Base-by-base conservation (phyloP, 805 yeast species). In the Wickerhamiella brachini region DNA sequence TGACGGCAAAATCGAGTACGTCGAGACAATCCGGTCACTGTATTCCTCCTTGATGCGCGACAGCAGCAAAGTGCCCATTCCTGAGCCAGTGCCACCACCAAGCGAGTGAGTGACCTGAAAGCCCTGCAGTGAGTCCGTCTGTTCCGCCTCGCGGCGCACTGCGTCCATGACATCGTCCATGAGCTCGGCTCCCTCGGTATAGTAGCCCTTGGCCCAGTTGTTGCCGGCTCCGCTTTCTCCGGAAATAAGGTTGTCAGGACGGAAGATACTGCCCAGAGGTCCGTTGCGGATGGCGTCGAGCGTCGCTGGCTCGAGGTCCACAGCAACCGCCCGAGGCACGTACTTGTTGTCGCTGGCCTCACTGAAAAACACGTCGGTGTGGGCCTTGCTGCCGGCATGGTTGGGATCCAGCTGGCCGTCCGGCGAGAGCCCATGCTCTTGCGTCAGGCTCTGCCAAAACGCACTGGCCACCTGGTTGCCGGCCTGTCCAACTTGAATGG, bases 201-300 rank as follows among this genome's bases (percentile, higher is more conserved):
- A 88, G 71, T 83, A 94, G 65, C 97, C 97, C 67, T 87, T 89
- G 54, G 97, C 97, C 96, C 96, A 88, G 59, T 85, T 94, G 66
- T 88, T 88, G 59, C 96, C 97, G 2, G 97, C 97, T 24, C 95
- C 86, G 44, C 90, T 81, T 69, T 86, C 93, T 47, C 96, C 96
- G 61, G 81, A 82, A 57, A 88, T 84, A 62, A 80, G 78, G 71
- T 89, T 88, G 66, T 88, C 97, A 31, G 97, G 97, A 71, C 95
- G 82, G 70, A 87, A 88, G 57, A 88, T 71, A 65, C 81, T 78
- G 59, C 96, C 95, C 58, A 82, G 79, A 15, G 75, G 69, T 4
- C 95, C 85, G 47, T 84, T 72, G 65, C 85, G 83, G 53, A 89
- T 90, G 22, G 82, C 75, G 63, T 88, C 96, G 63, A 88, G 80